These are phyloP conservation scores for Nitzschia inconspicua DNA, from an alignment of 108 stramenopile genomes.

Conservation along the genomic window DNA sequence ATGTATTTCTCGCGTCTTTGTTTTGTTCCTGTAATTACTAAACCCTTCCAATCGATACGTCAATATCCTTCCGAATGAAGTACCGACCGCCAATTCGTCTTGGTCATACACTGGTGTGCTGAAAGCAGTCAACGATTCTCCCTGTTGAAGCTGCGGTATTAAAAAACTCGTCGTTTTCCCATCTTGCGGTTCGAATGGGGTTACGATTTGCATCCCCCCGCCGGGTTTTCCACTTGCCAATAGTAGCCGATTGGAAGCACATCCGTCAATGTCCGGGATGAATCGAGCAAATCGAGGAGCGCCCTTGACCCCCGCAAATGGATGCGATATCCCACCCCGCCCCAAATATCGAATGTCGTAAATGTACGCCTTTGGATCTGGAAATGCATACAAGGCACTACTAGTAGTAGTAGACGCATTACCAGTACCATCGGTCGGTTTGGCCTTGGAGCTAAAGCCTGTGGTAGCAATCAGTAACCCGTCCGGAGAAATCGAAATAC, in stretches of 20 bases:
- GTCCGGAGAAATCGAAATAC: constrained; percentile 59
- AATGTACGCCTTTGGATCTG: constrained; percentile 58
- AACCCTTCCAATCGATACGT: constrained; percentile 51
- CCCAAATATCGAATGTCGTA: constrained; percentile 82
- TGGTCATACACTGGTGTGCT: constrained; percentile 23
- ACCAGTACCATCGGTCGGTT: constrained; percentile 20
- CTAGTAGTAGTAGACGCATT: not conserved
- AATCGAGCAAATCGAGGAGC: constrained; percentile 65
- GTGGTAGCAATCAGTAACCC: constrained; percentile 72
- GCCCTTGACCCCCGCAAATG: constrained; percentile 48
- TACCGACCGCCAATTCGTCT: constrained; percentile 51
- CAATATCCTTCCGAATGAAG: constrained; percentile 56
- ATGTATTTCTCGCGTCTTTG: not conserved
- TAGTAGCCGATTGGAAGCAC: constrained; percentile 40
- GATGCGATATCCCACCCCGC: constrained; percentile 69
- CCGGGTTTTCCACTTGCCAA: constrained; percentile 69
- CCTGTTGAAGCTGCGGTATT: constrained; percentile 42
- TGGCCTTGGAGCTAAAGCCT: constrained; percentile 48
- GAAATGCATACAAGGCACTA: constrained; percentile 67
- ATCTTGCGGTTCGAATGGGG: constrained; percentile 50
- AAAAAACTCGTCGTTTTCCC: constrained; percentile 48
- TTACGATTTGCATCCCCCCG: constrained; percentile 73
- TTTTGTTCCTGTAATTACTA: constrained; percentile 9
- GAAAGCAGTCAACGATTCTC: constrained; percentile 72
- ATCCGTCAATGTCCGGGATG: constrained; percentile 39